A percentile compares a stretch with the other conserved stretches of the same genome.
Evolutionary conservation across 2,329 filamentous ascomycete species (phyloP).

Genomic region (Chrysosporium keratinophilum): DNA sequence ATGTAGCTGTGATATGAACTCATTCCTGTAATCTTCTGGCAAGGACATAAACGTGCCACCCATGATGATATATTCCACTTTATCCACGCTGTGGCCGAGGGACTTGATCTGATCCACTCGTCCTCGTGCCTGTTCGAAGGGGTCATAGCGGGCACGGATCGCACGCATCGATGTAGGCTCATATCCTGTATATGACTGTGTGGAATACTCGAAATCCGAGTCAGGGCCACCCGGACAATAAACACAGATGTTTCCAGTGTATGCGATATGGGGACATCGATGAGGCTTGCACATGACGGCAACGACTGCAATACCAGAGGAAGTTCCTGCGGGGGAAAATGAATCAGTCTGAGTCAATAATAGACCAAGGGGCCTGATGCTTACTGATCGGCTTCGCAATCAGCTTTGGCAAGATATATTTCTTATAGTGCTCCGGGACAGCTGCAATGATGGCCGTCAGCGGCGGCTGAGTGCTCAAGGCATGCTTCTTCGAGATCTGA

Average conservation of each 20-base stretch:
- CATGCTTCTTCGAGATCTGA: constrained; percentile 87
- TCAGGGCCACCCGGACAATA: constrained; percentile 97
- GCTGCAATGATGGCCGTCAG: constrained; percentile 95
- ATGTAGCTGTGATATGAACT: constrained; percentile 90
- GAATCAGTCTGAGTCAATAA: neutral
- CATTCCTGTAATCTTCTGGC: constrained; percentile 74
- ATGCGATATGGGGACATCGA: constrained; percentile 92
- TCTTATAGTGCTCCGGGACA: constrained; percentile 99
- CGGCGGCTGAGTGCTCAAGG: constrained; percentile 74
- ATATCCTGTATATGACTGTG: constrained; percentile 96
- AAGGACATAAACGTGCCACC: constrained; percentile 98
- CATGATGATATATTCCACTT: constrained; percentile 99
- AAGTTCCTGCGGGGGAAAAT: constrained; percentile 53
- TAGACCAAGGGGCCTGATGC: constrained; percentile 22
- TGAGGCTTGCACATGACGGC: constrained; percentile 99
- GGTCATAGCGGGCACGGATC: constrained; percentile 92
- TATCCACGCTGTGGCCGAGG: constrained; percentile 92
- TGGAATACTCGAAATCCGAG: constrained; percentile 98
- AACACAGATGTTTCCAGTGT: constrained; percentile 97
- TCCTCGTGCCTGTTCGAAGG: constrained; percentile 91
- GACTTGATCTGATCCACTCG: constrained; percentile 94
- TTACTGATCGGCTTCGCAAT: constrained; percentile 91
- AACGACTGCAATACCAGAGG: constrained; percentile 93
- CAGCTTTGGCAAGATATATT: constrained; percentile 91
- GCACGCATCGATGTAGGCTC: constrained; percentile 98